Evolutionary conservation across 208 protist species (phyloP).

Genomic region (Acanthamoeba triangularis): DNA sequence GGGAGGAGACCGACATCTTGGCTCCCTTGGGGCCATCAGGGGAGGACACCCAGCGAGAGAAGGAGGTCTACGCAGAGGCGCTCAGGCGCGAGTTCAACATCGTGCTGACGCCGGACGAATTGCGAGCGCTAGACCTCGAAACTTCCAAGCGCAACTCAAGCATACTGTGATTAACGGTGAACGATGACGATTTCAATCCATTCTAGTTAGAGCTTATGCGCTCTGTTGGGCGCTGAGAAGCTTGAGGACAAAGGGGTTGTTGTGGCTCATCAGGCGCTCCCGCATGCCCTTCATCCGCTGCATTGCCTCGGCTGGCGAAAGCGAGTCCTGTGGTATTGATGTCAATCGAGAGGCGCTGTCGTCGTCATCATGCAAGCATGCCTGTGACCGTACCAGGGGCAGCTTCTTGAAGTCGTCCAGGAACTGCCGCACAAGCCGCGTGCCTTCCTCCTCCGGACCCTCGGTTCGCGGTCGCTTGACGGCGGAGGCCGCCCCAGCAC

Average conservation of each 20-base stretch:
- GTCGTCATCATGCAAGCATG: not conserved
- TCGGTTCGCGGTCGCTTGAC: not conserved
- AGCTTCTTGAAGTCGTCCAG: constrained; percentile 42
- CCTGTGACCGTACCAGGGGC: not conserved
- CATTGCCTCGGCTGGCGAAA: not conserved
- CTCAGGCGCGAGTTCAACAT: not conserved
- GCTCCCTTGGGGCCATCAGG: not conserved
- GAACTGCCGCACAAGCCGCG: constrained; percentile 3
- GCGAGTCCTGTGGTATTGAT: not conserved
- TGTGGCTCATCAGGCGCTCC: not conserved
- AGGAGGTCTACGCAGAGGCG: not conserved
- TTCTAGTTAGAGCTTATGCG: too few species aligned
- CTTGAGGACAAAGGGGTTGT: constrained; percentile 27
- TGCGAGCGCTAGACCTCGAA: not conserved
- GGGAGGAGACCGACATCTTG: not conserved
- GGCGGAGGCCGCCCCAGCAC: not conserved
- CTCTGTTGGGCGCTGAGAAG: not conserved
- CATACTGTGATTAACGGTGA: not conserved
- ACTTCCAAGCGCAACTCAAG: not conserved
- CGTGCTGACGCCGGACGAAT: not conserved
- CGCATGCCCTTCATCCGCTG: constrained; percentile 38
- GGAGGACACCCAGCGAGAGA: not conserved
- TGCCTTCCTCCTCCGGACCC: not conserved
- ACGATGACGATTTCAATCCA: too few species aligned
- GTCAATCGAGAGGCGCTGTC: too few species aligned